These are phyloP conservation scores for Fusarium decemcellulare DNA, from an alignment of 2,329 filamentous ascomycete species.

Conservation along the genomic window DNA sequence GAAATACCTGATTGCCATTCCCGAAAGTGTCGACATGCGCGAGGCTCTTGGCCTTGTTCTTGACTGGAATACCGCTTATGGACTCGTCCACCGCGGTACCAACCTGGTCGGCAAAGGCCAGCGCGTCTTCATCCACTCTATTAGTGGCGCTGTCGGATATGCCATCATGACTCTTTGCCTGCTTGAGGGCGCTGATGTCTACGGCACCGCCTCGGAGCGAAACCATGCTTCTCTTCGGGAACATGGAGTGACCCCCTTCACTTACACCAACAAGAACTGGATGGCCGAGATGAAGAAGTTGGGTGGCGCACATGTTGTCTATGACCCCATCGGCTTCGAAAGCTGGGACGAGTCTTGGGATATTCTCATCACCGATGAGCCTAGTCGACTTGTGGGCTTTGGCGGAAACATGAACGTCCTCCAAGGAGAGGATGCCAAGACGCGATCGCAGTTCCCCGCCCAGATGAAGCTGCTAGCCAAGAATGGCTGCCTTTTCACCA, in stretches of 20 bases:
- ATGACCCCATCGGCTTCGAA: slow-evolving; percentile 65
- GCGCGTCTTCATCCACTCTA: slow-evolving; percentile 65
- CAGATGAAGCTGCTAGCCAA: slow-evolving; percentile 54
- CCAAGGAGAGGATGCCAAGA: slow-evolving; percentile 45
- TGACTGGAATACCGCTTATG: slow-evolving; percentile 62
- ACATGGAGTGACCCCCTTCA: slow-evolving; percentile 59
- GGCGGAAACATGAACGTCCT: slow-evolving; percentile 54
- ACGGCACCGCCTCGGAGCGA: slow-evolving; percentile 62
- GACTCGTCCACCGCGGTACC: slow-evolving; percentile 54
- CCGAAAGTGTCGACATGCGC: slow-evolving; percentile 56
- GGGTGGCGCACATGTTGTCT: slow-evolving; percentile 63
- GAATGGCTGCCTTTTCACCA: slow-evolving; percentile 44
- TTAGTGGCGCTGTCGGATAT: slow-evolving; percentile 65
- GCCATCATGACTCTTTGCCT: slow-evolving; percentile 58
- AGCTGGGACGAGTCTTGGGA: slow-evolving; percentile 65
- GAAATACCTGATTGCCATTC: slow-evolving; percentile 60
- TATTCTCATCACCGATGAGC: slow-evolving; percentile 53
- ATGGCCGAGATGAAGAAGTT: slow-evolving; percentile 59
- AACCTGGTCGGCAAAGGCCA: slow-evolving; percentile 57
- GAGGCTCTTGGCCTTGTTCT: slow-evolving; percentile 58
- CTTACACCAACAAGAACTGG: slow-evolving; percentile 65
- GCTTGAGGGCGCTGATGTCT: slow-evolving; percentile 61
- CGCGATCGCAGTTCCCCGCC: slow-evolving; percentile 49
- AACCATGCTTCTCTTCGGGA: slow-evolving; percentile 59
- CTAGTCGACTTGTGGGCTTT: slow-evolving; percentile 58